These are phyloP conservation scores for Colletotrichum theobromicola DNA, from an alignment of 2,329 filamentous ascomycete species.

Conservation along the genomic window DNA sequence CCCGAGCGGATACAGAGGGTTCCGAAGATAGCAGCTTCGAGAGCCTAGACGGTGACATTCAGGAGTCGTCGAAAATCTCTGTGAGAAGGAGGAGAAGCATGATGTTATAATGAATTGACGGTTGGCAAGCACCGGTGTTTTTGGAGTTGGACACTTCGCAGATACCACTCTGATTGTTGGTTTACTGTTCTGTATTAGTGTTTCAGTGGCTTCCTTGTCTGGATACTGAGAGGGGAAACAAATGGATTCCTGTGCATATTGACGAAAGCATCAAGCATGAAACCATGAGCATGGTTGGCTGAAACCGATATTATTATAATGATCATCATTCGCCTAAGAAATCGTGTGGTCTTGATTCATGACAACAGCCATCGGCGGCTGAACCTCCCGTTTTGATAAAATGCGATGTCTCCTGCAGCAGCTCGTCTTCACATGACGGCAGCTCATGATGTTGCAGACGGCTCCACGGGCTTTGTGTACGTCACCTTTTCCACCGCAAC, in stretches of 20 bases:
- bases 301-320: constrained; percentile 19
- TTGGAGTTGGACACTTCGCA: constrained; percentile 15
- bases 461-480: constrained; percentile 77
- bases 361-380: neutral
- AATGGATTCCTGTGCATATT: constrained; percentile 1
- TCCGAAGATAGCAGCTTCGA: constrained; percentile 36
- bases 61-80: constrained; percentile 30
- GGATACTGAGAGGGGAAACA: constrained; percentile 2
- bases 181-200: neutral
- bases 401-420: neutral
- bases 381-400: neutral
- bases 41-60: neutral
- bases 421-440: neutral
- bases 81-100: constrained; percentile 61
- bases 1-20: constrained; percentile 29
- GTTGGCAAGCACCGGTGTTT: constrained; percentile 17
- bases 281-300: neutral
- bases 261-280: neutral
- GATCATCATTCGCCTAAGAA: constrained; percentile 15
- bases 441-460: constrained; percentile 55
- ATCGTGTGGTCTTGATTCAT: constrained; percentile 13
- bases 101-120: constrained; percentile 54
- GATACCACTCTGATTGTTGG: constrained; percentile 17
- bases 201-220: neutral
- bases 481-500: constrained; percentile 87